Percentiles rank a stretch among this genome's conserved stretches.
Evolutionary conservation across 805 yeast species (phyloP).

Genomic region (Dipodascus geniculatus): DNA sequence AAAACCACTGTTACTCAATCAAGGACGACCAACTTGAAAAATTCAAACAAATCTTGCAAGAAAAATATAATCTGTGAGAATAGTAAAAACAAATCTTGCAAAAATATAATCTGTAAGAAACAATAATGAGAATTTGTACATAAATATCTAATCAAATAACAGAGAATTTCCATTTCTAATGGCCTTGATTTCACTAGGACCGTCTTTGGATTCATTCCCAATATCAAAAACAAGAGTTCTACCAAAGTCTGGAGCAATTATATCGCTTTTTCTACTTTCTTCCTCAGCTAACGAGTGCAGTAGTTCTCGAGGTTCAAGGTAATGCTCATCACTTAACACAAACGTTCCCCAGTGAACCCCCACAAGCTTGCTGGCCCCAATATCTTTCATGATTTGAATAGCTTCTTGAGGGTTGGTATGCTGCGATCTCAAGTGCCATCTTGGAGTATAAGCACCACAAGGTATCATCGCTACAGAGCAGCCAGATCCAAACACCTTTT

Average conservation of each 20-base stretch:
- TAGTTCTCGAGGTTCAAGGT: constrained; percentile 64
- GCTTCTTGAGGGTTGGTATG: constrained; percentile 80
- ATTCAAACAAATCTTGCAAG: constrained; percentile 25
- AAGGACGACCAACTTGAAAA: constrained; percentile 47
- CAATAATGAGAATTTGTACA: too few species aligned
- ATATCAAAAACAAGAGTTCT: constrained; percentile 45
- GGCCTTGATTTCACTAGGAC: background rate
- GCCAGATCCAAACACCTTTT: constrained; percentile 46
- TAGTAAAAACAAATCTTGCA: too few species aligned
- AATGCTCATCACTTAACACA: constrained; percentile 77
- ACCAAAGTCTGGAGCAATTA: constrained; percentile 66
- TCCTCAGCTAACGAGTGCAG: constrained; percentile 39
- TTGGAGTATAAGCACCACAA: constrained; percentile 90
- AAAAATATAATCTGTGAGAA: background rate
- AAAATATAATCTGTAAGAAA: background rate
- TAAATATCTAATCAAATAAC: background rate
- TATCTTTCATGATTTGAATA: constrained; percentile 48
- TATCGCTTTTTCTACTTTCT: constrained; percentile 28
- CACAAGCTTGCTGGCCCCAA: constrained; percentile 49
- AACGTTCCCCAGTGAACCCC: constrained; percentile 98
- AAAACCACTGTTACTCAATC: constrained; percentile 54
- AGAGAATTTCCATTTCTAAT: constrained; percentile 21
- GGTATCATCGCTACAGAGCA: constrained; percentile 66
- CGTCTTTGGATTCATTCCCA: background rate
- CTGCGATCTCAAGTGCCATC: constrained; percentile 86